Percentiles rank a stretch among this genome's conserved stretches.
Evolutionary conservation across 2,329 filamentous ascomycete species (phyloP).

Genomic region (Diaporthe aspalathi): DNA sequence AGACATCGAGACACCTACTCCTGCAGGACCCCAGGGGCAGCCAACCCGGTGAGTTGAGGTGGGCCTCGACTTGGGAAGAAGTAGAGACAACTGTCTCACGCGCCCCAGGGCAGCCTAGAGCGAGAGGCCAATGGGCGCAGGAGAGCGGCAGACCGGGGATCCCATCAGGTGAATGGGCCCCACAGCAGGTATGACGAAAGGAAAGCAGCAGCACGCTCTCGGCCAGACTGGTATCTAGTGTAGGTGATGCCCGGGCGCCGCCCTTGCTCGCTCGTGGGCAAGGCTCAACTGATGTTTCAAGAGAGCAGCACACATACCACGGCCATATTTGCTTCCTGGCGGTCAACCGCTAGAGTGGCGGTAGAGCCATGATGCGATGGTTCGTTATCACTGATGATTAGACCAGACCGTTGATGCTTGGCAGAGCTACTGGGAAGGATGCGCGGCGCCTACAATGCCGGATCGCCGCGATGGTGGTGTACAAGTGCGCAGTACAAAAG

Average conservation of each 20-base stretch:
- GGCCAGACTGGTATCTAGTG: not conserved
- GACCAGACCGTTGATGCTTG: constrained; percentile 34
- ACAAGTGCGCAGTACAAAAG: constrained; percentile 16
- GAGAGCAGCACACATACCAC: not conserved
- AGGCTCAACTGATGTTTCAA: not conserved
- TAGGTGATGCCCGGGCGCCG: too few relatives aligned
- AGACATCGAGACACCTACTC: constrained; percentile 34
- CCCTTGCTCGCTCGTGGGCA: not conserved
- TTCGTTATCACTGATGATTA: constrained; percentile 27
- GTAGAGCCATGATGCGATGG: constrained; percentile 8
- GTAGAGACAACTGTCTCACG: constrained; percentile 22
- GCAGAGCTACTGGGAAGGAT: constrained; percentile 34
- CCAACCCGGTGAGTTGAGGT: constrained; percentile 22
- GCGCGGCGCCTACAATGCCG: constrained; percentile 19
- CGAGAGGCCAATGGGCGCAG: constrained; percentile 5
- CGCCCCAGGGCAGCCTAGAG: not conserved
- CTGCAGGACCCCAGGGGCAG: constrained; percentile 34
- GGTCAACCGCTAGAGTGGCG: not conserved
- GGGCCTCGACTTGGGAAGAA: constrained; percentile 27
- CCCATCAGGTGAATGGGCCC: constrained; percentile 16
- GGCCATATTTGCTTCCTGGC: not conserved
- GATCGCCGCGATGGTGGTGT: constrained; percentile 29
- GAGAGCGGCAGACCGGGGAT: constrained; percentile 6
- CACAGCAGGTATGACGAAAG: constrained; percentile 24
- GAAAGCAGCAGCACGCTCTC: constrained; percentile 3